phyloP scores from a whole-genome alignment of 805 yeast species.

The Priceomyces carsonii region DNA sequence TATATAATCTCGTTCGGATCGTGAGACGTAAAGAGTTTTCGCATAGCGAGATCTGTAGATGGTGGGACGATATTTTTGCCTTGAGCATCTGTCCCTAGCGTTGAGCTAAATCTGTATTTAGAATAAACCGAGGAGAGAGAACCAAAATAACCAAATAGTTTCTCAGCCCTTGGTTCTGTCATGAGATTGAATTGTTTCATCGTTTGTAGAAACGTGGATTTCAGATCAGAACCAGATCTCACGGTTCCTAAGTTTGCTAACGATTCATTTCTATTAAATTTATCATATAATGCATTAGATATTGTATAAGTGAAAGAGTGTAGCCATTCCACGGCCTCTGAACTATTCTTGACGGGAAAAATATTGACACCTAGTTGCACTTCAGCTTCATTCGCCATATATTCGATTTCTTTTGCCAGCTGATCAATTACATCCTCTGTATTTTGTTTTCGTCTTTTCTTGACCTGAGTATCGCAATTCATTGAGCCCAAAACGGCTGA shows the following conservation, averaged over 20 bases:
- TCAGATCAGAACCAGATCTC: conserved; percentile 51
- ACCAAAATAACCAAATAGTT: conserved; percentile 41
- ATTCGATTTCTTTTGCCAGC: conserved; percentile 37
- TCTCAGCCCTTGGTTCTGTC: conserved; percentile 52
- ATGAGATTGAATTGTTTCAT: conserved; percentile 58
- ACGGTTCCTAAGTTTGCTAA: conserved; percentile 57
- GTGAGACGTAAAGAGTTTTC: conserved; percentile 46
- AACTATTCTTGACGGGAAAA: conserved; percentile 47
- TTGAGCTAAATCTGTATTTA: conserved; percentile 20
- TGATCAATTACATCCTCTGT: conserved; percentile 9
- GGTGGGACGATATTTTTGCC: conserved; percentile 52
- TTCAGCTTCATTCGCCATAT: conserved; percentile 45
- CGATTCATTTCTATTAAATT: conserved; percentile 51
- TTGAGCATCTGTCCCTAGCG: conserved; percentile 40
- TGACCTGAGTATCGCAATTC: conserved; percentile 6
- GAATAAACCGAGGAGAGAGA: conserved; percentile 34
- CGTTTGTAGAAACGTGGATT: conserved; percentile 49
- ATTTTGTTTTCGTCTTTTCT: conserved; percentile 7
- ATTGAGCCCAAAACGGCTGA: conserved; percentile 28
- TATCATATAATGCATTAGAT: conserved; percentile 54
- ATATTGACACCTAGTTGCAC: conserved; percentile 48
- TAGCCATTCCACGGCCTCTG: conserved; percentile 54
- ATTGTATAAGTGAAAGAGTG: conserved; percentile 59
- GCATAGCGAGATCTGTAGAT: conserved; percentile 50
- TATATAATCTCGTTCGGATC: conserved; percentile 49